Conservation (phyloP, 2,329 filamentous ascomycete genomes). For the Rasamsonia emersonii region DNA sequence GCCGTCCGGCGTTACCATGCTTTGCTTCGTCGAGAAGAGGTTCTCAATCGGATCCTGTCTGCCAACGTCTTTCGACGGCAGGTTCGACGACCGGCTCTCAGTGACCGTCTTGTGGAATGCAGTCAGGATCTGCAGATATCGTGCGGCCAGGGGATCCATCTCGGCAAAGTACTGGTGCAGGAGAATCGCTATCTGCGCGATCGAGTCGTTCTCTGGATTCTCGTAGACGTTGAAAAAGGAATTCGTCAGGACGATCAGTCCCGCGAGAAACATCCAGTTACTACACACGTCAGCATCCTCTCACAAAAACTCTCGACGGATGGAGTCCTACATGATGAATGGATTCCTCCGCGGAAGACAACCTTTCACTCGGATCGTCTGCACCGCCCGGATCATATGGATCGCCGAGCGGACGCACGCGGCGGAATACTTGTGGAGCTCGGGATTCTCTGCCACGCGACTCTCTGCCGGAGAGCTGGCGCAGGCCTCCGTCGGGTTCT, state of each 20-base stretch:
- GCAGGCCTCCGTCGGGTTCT: conserved; percentile 6
- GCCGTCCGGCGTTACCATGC: background rate
- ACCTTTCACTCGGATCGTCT: conserved; percentile 35
- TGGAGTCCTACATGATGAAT: conserved; percentile 45
- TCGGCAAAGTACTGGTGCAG: conserved; percentile 44
- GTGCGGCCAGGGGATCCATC: conserved; percentile 42
- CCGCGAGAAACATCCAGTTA: conserved; percentile 49
- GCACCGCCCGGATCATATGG: conserved; percentile 42
- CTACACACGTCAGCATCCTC: conserved; percentile 24
- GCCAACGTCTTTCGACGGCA: conserved; percentile 3
- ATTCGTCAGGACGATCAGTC: conserved; percentile 49
- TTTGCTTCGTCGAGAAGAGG: conserved; percentile 6
- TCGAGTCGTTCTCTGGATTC: conserved; percentile 38
- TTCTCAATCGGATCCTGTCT: conserved; percentile 10
- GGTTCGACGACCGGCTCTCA: conserved; percentile 6
- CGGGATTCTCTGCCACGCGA: conserved; percentile 9
- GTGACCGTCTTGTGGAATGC: conserved; percentile 35
- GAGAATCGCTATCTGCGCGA: conserved; percentile 36
- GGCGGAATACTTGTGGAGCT: conserved; percentile 32
- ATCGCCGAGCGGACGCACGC: conserved; percentile 45
- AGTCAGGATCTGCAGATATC: conserved; percentile 43
- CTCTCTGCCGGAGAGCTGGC: conserved; percentile 11
- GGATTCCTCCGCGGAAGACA: conserved; percentile 47
- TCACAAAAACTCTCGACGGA: background rate
- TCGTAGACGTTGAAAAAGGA: conserved; percentile 46